Conservation (phyloP, 129 eudicot species). For the Chrysanthemum seticuspe region DNA sequence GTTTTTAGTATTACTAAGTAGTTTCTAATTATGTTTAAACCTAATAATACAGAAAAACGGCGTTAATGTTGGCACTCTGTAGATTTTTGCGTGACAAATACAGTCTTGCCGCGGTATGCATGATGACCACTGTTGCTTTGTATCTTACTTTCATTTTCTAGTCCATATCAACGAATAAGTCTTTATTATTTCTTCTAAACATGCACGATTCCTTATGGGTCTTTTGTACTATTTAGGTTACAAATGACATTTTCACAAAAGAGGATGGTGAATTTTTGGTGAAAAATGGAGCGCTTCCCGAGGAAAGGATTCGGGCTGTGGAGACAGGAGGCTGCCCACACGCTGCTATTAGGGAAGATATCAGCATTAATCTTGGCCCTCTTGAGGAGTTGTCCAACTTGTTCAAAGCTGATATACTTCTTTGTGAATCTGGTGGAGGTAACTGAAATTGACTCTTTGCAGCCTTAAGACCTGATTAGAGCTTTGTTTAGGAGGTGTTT, state of each 20-base stretch:
- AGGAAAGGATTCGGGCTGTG: conserved; percentile 95
- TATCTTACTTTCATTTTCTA: background rate
- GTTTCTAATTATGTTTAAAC: conserved; percentile 1
- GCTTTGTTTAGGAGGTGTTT: background rate
- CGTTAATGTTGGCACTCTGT: conserved; percentile 90
- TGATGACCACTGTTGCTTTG: background rate
- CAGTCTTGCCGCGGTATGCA: conserved; percentile 93
- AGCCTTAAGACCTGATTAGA: background rate
- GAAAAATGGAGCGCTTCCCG: conserved; percentile 94
- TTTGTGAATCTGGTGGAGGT: conserved; percentile 99
- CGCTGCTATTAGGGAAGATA: conserved; percentile 97
- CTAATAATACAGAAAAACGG: conserved; percentile 72
- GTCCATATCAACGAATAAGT: background rate
- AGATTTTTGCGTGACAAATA: conserved; percentile 77
- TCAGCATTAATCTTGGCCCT: conserved; percentile 97
- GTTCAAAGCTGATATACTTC: conserved; percentile 86
- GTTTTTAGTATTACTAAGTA: background rate
- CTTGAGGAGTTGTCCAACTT: conserved; percentile 94
- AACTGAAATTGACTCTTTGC: conserved; percentile 1
- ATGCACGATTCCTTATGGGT: too few relatives aligned
- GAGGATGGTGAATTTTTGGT: conserved; percentile 98
- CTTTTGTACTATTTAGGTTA: background rate
- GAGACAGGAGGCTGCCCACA: conserved; percentile 99
- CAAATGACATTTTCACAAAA: conserved; percentile 29
- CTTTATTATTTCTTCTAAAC: background rate